Percentiles rank a stretch among this genome's conserved stretches.
phyloP scores from a whole-genome alignment of 768 basidiomycete species.

The Hygrophorus russula region DNA sequence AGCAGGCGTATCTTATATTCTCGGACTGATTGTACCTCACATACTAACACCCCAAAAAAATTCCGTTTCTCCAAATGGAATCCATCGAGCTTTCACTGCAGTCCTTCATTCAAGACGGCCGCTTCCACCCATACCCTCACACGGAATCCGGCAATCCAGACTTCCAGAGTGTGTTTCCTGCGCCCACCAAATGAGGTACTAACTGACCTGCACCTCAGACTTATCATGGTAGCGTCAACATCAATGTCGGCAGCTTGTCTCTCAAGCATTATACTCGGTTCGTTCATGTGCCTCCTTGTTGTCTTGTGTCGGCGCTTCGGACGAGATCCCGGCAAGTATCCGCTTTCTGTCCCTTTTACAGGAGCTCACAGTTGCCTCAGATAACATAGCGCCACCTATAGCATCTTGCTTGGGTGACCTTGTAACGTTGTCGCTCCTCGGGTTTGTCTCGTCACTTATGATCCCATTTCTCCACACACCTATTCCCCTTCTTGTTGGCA shows the following conservation, averaged over 20 bases:
- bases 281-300: slow-evolving; percentile 84
- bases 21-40: slow-evolving; percentile 52
- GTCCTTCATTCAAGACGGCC: neutral
- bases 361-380: slow-evolving; percentile 24
- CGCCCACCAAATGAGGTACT: neutral
- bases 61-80: neutral
- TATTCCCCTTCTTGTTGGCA: slow-evolving; percentile 45
- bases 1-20: slow-evolving; percentile 60
- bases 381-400: slow-evolving; percentile 92
- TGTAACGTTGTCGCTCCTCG: slow-evolving; percentile 77
- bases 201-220: slow-evolving; percentile 26
- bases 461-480: slow-evolving; percentile 55
- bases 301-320: slow-evolving; percentile 65
- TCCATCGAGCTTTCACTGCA: neutral
- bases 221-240: slow-evolving; percentile 66
- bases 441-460: slow-evolving; percentile 60
- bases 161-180: slow-evolving; percentile 23
- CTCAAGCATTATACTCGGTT: slow-evolving; percentile 72
- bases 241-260: slow-evolving; percentile 74
- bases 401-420: slow-evolving; percentile 91
- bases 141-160: slow-evolving; percentile 22
- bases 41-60: slow-evolving; percentile 9
- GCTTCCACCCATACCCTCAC: neutral
- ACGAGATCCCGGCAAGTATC: slow-evolving; percentile 67
- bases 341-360: neutral